Conservation (phyloP, 495 filamentous ascomycete genomes). For the Podospora pseudoanserina region DNA sequence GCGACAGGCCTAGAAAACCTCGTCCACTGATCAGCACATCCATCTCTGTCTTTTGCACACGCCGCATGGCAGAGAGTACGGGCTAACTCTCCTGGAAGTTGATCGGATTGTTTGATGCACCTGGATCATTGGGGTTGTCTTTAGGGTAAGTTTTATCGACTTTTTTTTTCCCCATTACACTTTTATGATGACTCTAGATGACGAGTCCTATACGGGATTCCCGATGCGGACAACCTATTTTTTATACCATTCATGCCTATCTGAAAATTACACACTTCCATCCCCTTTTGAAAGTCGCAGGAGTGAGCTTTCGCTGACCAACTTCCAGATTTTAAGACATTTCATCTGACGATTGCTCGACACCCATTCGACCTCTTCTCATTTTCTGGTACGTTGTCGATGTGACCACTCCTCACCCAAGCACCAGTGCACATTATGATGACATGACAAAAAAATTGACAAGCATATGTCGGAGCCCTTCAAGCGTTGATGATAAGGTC, state of each 20-base stretch:
- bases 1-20: constrained; percentile 99
- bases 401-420: neutral
- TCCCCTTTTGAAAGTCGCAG: constrained; percentile 2
- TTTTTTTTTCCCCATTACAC: neutral
- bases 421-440: constrained; percentile 48
- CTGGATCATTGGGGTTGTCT: neutral
- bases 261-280: constrained; percentile 42
- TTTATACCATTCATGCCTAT: constrained; percentile 79
- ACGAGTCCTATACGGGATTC: constrained; percentile 82
- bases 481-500: constrained; percentile 58
- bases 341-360: neutral
- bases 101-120: neutral
- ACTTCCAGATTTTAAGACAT: neutral
- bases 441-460: constrained; percentile 64
- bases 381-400: constrained; percentile 20
- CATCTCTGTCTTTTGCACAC: constrained; percentile 9
- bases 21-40: constrained; percentile 78
- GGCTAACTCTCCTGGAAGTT: constrained; percentile 22
- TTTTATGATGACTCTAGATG: constrained; percentile 73
- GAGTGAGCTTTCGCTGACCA: constrained; percentile 21
- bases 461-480: constrained; percentile 83
- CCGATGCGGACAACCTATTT: constrained; percentile 71
- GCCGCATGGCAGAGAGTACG: constrained; percentile 5
- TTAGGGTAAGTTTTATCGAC: constrained; percentile 16
- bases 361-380: neutral